Evolutionary conservation across 2,329 filamentous ascomycete species (phyloP).

Genomic region (Ceratocystis diversiconidia): DNA sequence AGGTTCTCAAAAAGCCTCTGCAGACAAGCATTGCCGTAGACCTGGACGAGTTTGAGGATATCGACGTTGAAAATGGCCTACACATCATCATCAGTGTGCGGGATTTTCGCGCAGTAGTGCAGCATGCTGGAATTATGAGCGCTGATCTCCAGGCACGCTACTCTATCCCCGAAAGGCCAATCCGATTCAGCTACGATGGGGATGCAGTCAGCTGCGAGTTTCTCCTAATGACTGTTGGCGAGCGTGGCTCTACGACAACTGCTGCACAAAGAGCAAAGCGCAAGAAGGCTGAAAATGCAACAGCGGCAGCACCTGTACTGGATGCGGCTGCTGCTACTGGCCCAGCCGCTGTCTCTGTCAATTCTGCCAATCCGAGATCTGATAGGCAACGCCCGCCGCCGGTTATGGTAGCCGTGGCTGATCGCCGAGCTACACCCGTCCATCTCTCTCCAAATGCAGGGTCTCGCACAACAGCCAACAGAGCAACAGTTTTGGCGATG

Average conservation of each 20-base stretch:
- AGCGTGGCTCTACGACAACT: slow-evolving; percentile 34
- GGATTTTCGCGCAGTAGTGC: slow-evolving; percentile 66
- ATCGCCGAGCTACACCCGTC: neutral
- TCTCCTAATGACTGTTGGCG: slow-evolving; percentile 69
- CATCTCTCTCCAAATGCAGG: neutral
- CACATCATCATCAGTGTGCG: slow-evolving; percentile 73
- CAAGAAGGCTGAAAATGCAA: slow-evolving; percentile 8
- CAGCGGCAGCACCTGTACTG: slow-evolving; percentile 20
- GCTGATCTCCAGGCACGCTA: slow-evolving; percentile 55
- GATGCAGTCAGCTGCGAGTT: slow-evolving; percentile 61
- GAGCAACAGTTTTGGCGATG: neutral
- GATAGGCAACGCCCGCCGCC: neutral
- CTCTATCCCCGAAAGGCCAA: slow-evolving; percentile 54
- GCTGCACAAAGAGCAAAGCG: slow-evolving; percentile 35
- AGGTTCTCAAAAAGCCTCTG: slow-evolving; percentile 64
- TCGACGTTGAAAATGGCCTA: slow-evolving; percentile 57
- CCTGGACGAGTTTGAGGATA: slow-evolving; percentile 61
- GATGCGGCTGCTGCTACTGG: slow-evolving; percentile 21
- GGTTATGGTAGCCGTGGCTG: neutral
- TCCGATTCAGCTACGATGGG: slow-evolving; percentile 57
- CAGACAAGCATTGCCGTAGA: slow-evolving; percentile 68
- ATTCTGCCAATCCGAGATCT: neutral
- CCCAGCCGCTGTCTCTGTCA: neutral
- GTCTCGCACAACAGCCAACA: neutral
- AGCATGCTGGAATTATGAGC: slow-evolving; percentile 56